Evolutionary conservation across 257 asterid genomes (phyloP).

Genomic region (Fraxinus cuspidata): DNA sequence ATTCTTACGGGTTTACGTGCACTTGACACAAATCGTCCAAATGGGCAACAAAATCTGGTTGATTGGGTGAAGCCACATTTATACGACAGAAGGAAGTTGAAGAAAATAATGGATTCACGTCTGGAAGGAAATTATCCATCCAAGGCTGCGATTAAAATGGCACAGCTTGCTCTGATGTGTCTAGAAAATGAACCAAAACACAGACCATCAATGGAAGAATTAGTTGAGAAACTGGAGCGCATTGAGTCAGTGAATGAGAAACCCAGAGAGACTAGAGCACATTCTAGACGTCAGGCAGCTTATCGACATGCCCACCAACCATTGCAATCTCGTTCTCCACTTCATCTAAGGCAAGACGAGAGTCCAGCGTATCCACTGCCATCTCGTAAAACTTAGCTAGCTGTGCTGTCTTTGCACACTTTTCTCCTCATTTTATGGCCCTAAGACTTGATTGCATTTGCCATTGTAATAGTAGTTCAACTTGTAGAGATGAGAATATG

Average conservation of each 20-base stretch:
- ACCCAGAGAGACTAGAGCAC: conserved; percentile 41
- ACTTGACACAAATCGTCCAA: conserved; percentile 56
- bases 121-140: conserved; percentile 67
- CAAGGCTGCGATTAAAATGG: conserved; percentile 49
- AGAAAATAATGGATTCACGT: conserved; percentile 56
- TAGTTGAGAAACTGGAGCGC: conserved; percentile 47
- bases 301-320: conserved; percentile 35
- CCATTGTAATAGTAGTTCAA: conserved; percentile 6
- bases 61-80: conserved; percentile 77
- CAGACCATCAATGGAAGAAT: conserved; percentile 70
- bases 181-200: conserved; percentile 54
- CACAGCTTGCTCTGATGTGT: conserved; percentile 62
- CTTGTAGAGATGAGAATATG: background rate
- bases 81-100: conserved; percentile 53
- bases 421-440: background rate
- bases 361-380: conserved; percentile 38
- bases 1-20: conserved; percentile 68
- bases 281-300: conserved; percentile 29
- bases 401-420: background rate
- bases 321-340: conserved; percentile 52
- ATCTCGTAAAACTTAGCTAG: background rate
- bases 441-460: conserved; percentile 11
- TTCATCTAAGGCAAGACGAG: conserved; percentile 44
- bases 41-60: conserved; percentile 45
- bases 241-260: conserved; percentile 42